Evolutionary conservation across 2,329 filamentous ascomycete species (phyloP).

Genomic region (Neospermospora avenae): DNA sequence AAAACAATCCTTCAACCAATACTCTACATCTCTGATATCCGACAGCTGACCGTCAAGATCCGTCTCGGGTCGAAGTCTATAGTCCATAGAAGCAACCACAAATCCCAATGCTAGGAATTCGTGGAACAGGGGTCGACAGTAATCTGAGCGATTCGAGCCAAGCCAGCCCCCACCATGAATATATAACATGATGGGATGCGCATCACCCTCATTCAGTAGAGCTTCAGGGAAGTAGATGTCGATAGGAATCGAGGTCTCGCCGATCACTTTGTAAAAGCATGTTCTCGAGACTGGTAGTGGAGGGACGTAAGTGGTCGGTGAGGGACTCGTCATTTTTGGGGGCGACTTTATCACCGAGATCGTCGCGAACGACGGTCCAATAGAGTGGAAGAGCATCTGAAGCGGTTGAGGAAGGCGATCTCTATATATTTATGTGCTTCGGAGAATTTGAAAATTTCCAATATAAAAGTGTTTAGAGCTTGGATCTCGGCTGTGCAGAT

Average conservation of each 20-base stretch:
- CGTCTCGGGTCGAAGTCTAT: slow-evolving; percentile 21
- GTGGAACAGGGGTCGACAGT: slow-evolving; percentile 19
- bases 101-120: slow-evolving; percentile 19
- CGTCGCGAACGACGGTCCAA: neutral
- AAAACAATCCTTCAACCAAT: slow-evolving; percentile 19
- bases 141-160: slow-evolving; percentile 17
- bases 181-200: slow-evolving; percentile 17
- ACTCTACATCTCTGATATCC: slow-evolving; percentile 21
- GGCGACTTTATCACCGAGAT: neutral
- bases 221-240: slow-evolving; percentile 15
- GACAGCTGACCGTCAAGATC: slow-evolving; percentile 14
- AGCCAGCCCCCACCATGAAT: slow-evolving; percentile 26
- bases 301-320: neutral
- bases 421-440: neutral
- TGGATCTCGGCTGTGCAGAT: neutral
- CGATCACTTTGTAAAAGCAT: slow-evolving; percentile 19
- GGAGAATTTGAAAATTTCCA: too few species aligned
- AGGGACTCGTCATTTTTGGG: neutral
- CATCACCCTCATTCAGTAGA: too few species aligned
- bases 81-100: slow-evolving; percentile 22
- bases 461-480: neutral
- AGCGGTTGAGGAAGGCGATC: neutral
- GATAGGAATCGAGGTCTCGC: slow-evolving; percentile 9
- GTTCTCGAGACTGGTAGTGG: slow-evolving; percentile 16
- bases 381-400: neutral